Percentiles rank a stretch among this genome's conserved stretches.
These are phyloP conservation scores for Microbotryum intermedium DNA, from an alignment of 1,284 basidiomycete genomes.

Conservation along the genomic window DNA sequence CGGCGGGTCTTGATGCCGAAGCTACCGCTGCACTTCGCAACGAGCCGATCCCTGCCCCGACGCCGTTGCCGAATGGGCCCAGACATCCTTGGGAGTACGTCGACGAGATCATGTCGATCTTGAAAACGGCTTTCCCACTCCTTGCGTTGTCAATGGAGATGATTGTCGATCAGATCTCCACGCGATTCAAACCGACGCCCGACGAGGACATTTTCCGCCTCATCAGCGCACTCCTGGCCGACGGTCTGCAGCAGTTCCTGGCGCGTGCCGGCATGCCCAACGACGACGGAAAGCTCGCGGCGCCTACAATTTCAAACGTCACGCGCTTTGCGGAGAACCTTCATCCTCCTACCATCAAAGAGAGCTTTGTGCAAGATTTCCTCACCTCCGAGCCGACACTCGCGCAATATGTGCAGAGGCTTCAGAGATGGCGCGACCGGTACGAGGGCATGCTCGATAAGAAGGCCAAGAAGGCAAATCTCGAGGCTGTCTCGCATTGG, in stretches of 20 bases:
- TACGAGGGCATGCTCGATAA: constrained; percentile 80
- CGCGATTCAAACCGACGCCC: constrained; percentile 78
- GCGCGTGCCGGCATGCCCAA: constrained; percentile 44
- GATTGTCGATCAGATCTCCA: constrained; percentile 89
- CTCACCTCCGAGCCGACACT: constrained; percentile 68
- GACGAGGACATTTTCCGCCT: constrained; percentile 96
- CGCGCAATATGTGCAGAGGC: constrained; percentile 77
- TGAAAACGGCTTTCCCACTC: constrained; percentile 95
- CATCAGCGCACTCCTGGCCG: constrained; percentile 70
- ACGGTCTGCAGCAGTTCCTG: constrained; percentile 56
- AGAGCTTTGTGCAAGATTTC: constrained; percentile 58
- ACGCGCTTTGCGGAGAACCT: constrained; percentile 61
- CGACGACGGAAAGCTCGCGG: constrained; percentile 67
- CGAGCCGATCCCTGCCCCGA: constrained; percentile 14
- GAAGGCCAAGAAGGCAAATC: constrained; percentile 71
- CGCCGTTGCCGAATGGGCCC: constrained; percentile 18
- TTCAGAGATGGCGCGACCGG: constrained; percentile 88
- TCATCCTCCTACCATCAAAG: constrained; percentile 33
- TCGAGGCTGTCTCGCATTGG: constrained; percentile 87
- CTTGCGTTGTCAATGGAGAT: constrained; percentile 93
- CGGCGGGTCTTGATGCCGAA: constrained; percentile 33
- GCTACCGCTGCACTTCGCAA: constrained; percentile 7
- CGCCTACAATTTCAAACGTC: constrained; percentile 53
- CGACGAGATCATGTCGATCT: constrained; percentile 86
- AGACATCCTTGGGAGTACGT: constrained; percentile 70